Evolutionary conservation across 345 rosid species (phyloP), one percentile per base, ranked within the genome.

Genomic region (Salix arbutifolia): DNA sequence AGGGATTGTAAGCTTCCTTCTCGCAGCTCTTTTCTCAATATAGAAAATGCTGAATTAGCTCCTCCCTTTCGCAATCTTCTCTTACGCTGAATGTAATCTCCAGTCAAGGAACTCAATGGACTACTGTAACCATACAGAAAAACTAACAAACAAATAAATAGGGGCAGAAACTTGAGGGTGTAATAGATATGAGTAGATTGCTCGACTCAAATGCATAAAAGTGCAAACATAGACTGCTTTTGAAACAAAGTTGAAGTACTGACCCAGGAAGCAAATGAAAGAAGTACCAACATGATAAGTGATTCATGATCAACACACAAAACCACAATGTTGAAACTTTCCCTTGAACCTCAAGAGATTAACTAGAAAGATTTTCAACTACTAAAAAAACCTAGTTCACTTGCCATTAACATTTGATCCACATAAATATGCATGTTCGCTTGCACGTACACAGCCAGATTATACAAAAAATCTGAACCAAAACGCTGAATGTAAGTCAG

Each of bases 1-100:
- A 90, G 89, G 76, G 96, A 83, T 60, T 90, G 93, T 71, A 88
- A 71, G 78, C 85, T 89, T 67, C 94, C 91, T 44, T 94, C 94
- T 6, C 89, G 89, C 65, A 87, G 83, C 83, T 89, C 95, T 72
- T 83, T 92, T 73, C 90, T 91, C 84, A 94, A 73, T 48, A 86
- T 76, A 18, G 89, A 86, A 82, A 87, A 88, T 12, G 91, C 80
- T 0, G 91, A 85, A 76, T 82, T 89, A 53, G 86, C 78, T 69
- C 88, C 90, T 42, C 89, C 90, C 83, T 84, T 91, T 26, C 91
- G 84, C 75, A 88, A 81, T 80, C 89, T 90, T 75, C 94, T 85
- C 83, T 81, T 89, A 69, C 89, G 88, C 90, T 91, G 97, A 61
- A 88, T 80, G 95, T 94, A 80, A 71, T 44, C 67, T 77, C 65